Base-by-base conservation (phyloP, 768 basidiomycete species). In the Phlegmacium glaucopus region DNA sequence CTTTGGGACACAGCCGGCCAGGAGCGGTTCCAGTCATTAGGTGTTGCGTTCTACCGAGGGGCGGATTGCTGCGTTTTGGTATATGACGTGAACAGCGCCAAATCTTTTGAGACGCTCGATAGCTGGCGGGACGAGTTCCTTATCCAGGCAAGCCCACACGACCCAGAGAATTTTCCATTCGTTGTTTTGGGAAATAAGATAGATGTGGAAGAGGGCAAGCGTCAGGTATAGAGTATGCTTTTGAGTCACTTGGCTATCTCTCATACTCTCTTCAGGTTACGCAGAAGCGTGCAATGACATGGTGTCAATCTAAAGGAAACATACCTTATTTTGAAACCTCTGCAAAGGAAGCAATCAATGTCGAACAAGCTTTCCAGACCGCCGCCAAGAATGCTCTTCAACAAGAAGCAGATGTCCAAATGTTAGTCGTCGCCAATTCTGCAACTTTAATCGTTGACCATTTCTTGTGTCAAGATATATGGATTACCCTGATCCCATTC, bases 101-200 rank as follows among this genome's bases (percentile, higher is more conserved):
- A 99, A 77, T 94, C 91, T 9, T 99, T 99, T 57, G 96, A 99
- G 71, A 94, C 95, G 22, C 79, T 99, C 40, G 96, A 98, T 70
- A 94, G 93, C 64, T 99, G 96, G 96, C 80, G 96, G 51, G 96
- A 99, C 68, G 96, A 99, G 68, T 99, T 99, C 71, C 82, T 99
- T 58, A 96, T 99, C 59, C 89, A 99, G 73, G 96, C 96, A 9
- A 94, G 91, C 63, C 96, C 96, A 38, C 93, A 95, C 64, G 95
- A 98, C 67, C 94, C 96, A 34, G 96, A 98, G 78, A 97, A 97
- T 75, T 99, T 99, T 69, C 96, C 96, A 6, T 99, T 99, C 61
- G 94, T 99, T 47, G 95, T 99, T 10, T 72, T 99, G 50, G 96
- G 96, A n/a, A 99, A 99, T 75, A 99, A 99, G 91, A 95, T 99